Percentiles rank a stretch among this genome's conserved stretches.
Evolutionary conservation across 352 stramenopile species (phyloP).

Genomic region (Elongisporangium senticosum): DNA sequence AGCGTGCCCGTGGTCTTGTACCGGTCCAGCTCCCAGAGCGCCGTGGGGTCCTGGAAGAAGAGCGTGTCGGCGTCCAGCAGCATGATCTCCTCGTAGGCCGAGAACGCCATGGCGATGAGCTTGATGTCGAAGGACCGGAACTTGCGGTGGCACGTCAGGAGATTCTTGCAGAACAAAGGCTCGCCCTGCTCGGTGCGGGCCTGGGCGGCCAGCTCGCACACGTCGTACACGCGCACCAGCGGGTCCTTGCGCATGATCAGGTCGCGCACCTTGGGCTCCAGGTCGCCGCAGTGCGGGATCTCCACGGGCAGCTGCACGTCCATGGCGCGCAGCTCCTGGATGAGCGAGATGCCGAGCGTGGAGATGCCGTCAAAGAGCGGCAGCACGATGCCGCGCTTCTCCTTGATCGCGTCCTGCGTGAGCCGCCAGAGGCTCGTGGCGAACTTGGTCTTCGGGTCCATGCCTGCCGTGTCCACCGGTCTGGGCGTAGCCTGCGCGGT

Average conservation of each 20-base stretch:
- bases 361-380: conserved; percentile 52
- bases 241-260: conserved; percentile 5
- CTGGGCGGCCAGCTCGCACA: conserved; percentile 31
- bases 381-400: conserved; percentile 35
- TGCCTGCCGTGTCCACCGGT: no score
- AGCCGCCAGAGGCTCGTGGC: conserved; percentile 15
- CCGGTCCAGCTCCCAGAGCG: conserved; percentile 23
- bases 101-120: conserved; percentile 29
- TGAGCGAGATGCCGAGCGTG: conserved; percentile 46
- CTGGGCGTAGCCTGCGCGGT: not conserved
- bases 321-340: conserved; percentile 40
- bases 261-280: conserved; percentile 8
- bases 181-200: not conserved
- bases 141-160: conserved; percentile 26
- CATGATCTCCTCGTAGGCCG: conserved; percentile 46
- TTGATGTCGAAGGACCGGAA: conserved; percentile 32
- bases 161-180: conserved; percentile 26
- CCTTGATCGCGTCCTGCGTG: conserved; percentile 12
- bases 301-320: conserved; percentile 42
- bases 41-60: conserved; percentile 35
- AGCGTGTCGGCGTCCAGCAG: conserved; percentile 39
- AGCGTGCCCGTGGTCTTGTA: conserved; percentile 32
- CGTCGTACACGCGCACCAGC: conserved; percentile 38
- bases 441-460: conserved; percentile 7
- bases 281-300: conserved; percentile 54